Percentiles rank a stretch among this genome's conserved stretches.
phyloP scores from a whole-genome alignment of 1,139 yeast species.

The Meyerozyma smithsonii region DNA sequence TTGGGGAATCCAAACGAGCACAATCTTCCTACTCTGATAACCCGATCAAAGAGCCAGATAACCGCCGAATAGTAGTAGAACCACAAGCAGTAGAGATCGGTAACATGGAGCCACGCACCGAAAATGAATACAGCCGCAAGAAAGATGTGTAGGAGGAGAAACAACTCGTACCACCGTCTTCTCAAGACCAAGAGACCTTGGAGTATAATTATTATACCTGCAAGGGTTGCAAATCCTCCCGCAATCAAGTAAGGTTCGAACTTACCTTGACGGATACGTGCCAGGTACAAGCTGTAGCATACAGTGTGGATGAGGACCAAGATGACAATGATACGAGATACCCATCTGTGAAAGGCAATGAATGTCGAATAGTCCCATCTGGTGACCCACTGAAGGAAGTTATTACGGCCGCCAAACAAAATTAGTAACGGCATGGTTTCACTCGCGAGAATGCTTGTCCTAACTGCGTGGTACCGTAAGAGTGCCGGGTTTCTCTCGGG shows the following conservation, averaged over 20 bases:
- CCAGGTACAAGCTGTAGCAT: slow-evolving; percentile 22
- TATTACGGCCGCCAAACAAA: slow-evolving; percentile 59
- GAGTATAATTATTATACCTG: slow-evolving; percentile 2
- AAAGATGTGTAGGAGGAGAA: slow-evolving; percentile 37
- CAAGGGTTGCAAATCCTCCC: slow-evolving; percentile 6
- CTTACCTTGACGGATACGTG: slow-evolving; percentile 25
- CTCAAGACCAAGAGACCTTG: slow-evolving; percentile 28
- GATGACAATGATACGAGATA: slow-evolving; percentile 43
- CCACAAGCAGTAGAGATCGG: slow-evolving; percentile 13
- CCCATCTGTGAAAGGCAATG: slow-evolving; percentile 57
- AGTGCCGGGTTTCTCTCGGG: slow-evolving; percentile 12
- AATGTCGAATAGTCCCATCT: slow-evolving; percentile 59
- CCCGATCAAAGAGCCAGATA: slow-evolving; percentile 28
- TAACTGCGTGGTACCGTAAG: slow-evolving; percentile 42
- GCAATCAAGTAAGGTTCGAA: slow-evolving; percentile 1
- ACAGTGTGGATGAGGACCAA: slow-evolving; percentile 36
- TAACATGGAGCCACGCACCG: slow-evolving; percentile 42
- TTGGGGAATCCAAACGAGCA: slow-evolving; percentile 24
- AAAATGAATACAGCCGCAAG: slow-evolving; percentile 37
- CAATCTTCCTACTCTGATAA: slow-evolving; percentile 19
- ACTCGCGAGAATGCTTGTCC: slow-evolving; percentile 56
- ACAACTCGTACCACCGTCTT: slow-evolving; percentile 40
- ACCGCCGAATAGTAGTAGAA: slow-evolving; percentile 16
- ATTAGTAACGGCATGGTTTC: slow-evolving; percentile 49
- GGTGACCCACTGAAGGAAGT: slow-evolving; percentile 50